phyloP scores from a whole-genome alignment of 495 filamentous ascomycete species.

The Penicillium herquei region DNA sequence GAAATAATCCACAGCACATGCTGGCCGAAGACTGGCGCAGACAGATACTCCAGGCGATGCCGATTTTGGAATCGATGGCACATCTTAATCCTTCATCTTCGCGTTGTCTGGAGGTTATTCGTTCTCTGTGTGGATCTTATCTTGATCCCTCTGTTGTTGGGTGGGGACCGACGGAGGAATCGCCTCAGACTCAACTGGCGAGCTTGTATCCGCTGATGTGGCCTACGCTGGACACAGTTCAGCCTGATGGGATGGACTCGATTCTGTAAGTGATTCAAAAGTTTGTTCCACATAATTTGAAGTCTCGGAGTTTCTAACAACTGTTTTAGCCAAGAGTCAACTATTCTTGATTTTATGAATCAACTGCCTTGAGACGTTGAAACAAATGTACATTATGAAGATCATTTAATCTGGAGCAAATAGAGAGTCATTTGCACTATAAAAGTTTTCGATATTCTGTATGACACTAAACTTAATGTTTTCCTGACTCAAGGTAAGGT shows the following conservation, averaged over 20 bases:
- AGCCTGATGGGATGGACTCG: slow-evolving; percentile 15
- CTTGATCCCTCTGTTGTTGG: slow-evolving; percentile 10
- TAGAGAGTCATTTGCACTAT: too few relatives aligned
- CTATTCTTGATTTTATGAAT: slow-evolving; percentile 24
- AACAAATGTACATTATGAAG: too few relatives aligned
- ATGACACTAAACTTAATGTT: background rate
- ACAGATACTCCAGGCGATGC: slow-evolving; percentile 15
- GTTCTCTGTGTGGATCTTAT: slow-evolving; percentile 11
- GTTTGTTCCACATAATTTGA: background rate
- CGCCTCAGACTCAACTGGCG: slow-evolving; percentile 17
- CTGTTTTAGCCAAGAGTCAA: slow-evolving; percentile 14
- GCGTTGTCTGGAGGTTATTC: slow-evolving; percentile 12
- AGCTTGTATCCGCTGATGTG: slow-evolving; percentile 22
- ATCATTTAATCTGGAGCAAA: too few relatives aligned
- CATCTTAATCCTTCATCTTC: slow-evolving; percentile 11
- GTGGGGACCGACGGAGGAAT: slow-evolving; percentile 22
- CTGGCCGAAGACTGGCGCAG: slow-evolving; percentile 10
- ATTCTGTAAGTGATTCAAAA: slow-evolving; percentile 8
- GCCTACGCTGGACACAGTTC: slow-evolving; percentile 18
- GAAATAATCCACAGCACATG: slow-evolving; percentile 13
- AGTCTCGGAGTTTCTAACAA: background rate
- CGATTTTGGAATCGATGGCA: slow-evolving; percentile 17
- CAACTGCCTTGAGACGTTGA: slow-evolving; percentile 6
- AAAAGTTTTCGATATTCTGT: background rate
- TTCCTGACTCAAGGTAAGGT: slow-evolving; percentile 14